Base-by-base conservation (phyloP, 2,329 filamentous ascomycete species). In the Beauveria medogensis region DNA sequence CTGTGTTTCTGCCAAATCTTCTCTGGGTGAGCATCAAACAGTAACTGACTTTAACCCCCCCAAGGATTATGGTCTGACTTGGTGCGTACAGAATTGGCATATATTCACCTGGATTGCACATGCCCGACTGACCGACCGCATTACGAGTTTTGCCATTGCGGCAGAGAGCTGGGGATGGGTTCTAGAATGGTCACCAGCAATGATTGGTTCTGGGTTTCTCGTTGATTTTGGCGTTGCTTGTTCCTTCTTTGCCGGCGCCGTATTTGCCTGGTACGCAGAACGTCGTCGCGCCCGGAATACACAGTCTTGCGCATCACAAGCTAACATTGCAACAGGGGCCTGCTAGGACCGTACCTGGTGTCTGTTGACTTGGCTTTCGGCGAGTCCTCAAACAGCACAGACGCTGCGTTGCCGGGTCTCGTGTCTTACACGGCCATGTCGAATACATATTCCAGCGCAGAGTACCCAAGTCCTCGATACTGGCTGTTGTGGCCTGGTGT, bases 161-260 rank as follows among this genome's bases (percentile, higher is more conserved):
- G 60, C 60, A 8, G 60, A 62, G 28, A 62, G 60, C 40, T 62
- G 60, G 60, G 60, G 60, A 9, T 62, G 60, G 60, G 46, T 62
- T 16, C 22, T 62, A 7, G 60, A 62, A 40, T 62, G 60, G 60
- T 62, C 60, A 14, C 60, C 60, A 3, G 60, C 53, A 16, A 60
- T 60, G 57, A 60, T 60, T 26, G 57, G 57, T 1, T 60, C 57
- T 18, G 50, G 57, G 0, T 60, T 60, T 12, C 51, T 60, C 22
- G 57, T 60, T 16, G 57, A 60, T 20, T 54, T 60, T 20, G 43
- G 51, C 43, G 57, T 60, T 7, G 40, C 57, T 5, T 53, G 48
- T 20, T 60, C 57, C 8, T 60, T 60, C 16, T 60, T 60, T n/a
- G 40, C 40, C 4, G 57, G 57, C 8, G 37, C 50, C 3, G 20